Conservation (phyloP, 148 eudicot species). For the Fagopyrum tataricum region DNA sequence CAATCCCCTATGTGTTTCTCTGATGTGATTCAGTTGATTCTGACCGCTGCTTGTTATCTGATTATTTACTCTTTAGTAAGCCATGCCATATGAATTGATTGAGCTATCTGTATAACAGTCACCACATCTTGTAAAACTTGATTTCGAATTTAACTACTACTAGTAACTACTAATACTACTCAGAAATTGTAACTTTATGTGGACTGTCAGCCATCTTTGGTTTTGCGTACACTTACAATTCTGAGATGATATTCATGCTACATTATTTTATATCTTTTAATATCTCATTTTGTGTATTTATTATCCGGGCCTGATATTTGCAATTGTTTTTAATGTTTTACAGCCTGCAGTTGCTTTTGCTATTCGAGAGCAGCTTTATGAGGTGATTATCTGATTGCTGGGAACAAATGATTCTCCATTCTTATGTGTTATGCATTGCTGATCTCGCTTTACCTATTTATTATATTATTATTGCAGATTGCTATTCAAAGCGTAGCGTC, state of each 20-base stretch:
- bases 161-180: neutral
- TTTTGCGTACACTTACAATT: neutral
- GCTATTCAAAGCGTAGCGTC: conserved; percentile 84
- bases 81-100: neutral
- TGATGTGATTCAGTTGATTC: neutral
- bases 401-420: neutral
- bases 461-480: conserved; percentile 39
- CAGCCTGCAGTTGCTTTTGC: conserved; percentile 98
- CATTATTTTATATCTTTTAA: neutral
- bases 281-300: neutral
- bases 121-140: neutral
- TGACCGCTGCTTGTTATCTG: neutral
- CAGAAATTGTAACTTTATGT: neutral
- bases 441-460: neutral
- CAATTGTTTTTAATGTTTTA: conserved; percentile 17
- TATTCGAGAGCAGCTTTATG: conserved; percentile 92
- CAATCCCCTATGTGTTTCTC: neutral
- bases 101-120: neutral
- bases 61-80: no score
- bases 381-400: conserved; percentile 35
- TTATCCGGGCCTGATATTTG: neutral
- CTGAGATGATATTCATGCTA: neutral
- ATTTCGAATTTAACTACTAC: neutral
- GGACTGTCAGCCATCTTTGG: neutral
- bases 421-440: neutral